These are phyloP conservation scores for Trichophyton benhamiae DNA, from an alignment of 2,329 filamentous ascomycete genomes.

Conservation along the genomic window DNA sequence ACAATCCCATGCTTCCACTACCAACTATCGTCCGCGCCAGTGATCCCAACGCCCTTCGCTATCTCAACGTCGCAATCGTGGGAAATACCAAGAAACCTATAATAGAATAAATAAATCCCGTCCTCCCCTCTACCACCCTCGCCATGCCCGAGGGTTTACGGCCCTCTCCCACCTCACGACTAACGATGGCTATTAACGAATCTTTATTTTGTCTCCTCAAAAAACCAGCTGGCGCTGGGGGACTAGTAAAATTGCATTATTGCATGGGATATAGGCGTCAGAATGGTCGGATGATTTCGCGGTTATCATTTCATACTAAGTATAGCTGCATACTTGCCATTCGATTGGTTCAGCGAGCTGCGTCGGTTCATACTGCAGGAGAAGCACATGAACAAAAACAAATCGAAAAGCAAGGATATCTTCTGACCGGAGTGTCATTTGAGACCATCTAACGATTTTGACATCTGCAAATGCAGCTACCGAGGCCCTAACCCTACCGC, in stretches of 20 bases:
- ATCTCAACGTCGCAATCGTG: slow-evolving; percentile 51
- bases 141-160: neutral
- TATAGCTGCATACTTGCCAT: neutral
- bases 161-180: neutral
- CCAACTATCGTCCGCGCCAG: slow-evolving; percentile 67
- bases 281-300: neutral
- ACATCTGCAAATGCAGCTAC: neutral
- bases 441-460: neutral
- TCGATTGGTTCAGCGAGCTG: neutral
- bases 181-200: neutral
- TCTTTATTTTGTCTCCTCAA: neutral
- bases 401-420: neutral
- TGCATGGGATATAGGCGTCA: neutral
- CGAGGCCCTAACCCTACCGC: too few relatives aligned
- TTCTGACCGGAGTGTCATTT: neutral
- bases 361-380: neutral
- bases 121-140: neutral
- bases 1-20: slow-evolving; percentile 86
- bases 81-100: slow-evolving; percentile 50
- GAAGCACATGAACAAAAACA: neutral
- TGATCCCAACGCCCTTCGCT: slow-evolving; percentile 52
- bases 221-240: neutral
- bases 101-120: slow-evolving; percentile 40
- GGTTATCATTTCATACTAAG: neutral
- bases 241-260: neutral